Conservation (phyloP, 1,139 yeast genomes). For the Candida sp. region DNA sequence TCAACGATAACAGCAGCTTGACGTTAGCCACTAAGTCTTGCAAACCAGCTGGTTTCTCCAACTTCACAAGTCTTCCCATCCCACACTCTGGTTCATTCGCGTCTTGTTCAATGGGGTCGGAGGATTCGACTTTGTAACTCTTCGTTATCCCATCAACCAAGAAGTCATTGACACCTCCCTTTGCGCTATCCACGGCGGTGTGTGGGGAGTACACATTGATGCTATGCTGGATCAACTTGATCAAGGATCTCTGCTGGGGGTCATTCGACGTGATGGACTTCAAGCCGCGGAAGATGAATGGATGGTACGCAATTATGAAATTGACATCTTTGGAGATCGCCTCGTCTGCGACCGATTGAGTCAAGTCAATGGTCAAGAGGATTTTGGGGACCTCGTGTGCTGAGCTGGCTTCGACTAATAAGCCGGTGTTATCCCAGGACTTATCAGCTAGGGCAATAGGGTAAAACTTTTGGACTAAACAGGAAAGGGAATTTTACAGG, state of each 20-base stretch:
- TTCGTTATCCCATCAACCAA: constrained; percentile 64
- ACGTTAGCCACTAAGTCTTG: constrained; percentile 51
- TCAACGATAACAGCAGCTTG: constrained; percentile 57
- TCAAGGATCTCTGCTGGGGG: constrained; percentile 81
- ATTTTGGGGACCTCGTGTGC: constrained; percentile 38
- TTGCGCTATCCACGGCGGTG: constrained; percentile 93
- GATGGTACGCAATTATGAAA: constrained; percentile 88
- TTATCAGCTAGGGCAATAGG: constrained; percentile 81
- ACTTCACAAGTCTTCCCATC: constrained; percentile 76
- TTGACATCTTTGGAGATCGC: constrained; percentile 60
- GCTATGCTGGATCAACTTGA: constrained; percentile 73
- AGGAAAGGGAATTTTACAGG: constrained; percentile 10
- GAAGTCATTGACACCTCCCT: constrained; percentile 95
- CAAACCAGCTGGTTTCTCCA: constrained; percentile 50
- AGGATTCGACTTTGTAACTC: constrained; percentile 22
- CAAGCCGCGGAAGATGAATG: constrained; percentile 90
- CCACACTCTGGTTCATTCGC: constrained; percentile 57
- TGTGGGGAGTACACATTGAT: constrained; percentile 95
- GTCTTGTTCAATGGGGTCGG: constrained; percentile 34
- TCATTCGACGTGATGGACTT: constrained; percentile 71
- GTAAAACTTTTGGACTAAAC: constrained; percentile 63
- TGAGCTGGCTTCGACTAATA: constrained; percentile 66
- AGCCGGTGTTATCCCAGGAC: constrained; percentile 95
- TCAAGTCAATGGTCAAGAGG: constrained; percentile 82
- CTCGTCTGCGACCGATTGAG: constrained; percentile 84